Percentiles rank a stretch among this genome's conserved stretches.
Evolutionary conservation across 164 flowering plant genomes (phyloP).

Genomic region (Stephania yunnanensis): DNA sequence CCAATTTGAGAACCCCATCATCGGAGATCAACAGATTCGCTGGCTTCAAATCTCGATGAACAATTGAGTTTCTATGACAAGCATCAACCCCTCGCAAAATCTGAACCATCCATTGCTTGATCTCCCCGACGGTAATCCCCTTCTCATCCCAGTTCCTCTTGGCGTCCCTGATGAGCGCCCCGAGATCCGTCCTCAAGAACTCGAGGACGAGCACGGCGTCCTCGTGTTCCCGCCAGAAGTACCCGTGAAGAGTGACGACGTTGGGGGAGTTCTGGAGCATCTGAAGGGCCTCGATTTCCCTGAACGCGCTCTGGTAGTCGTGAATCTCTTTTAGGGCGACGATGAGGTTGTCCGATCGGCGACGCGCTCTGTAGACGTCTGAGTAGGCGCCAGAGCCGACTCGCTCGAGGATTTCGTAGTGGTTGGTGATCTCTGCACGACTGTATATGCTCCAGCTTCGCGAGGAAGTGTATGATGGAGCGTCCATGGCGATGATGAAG

Average conservation of each 20-base stretch:
- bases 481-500: conserved; percentile 3
- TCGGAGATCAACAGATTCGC: conserved; percentile 71
- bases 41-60: conserved; percentile 84
- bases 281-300: conserved; percentile 88
- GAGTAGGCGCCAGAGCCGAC: conserved; percentile 87
- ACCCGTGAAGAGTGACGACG: conserved; percentile 65
- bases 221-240: conserved; percentile 84
- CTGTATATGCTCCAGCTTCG: conserved; percentile 89
- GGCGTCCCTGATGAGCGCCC: conserved; percentile 52
- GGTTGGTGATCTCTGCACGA: conserved; percentile 58
- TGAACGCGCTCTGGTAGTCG: conserved; percentile 74
- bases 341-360: conserved; percentile 49
- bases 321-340: conserved; percentile 94
- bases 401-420: conserved; percentile 63
- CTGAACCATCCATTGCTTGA: conserved; percentile 87
- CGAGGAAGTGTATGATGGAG: conserved; percentile 19
- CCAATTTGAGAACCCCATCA: conserved; percentile 74
- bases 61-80: conserved; percentile 56
- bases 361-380: conserved; percentile 68
- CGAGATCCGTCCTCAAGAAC: conserved; percentile 61
- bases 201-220: conserved; percentile 87
- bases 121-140: conserved; percentile 50
- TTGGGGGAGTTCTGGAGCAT: conserved; percentile 53
- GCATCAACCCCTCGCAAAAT: conserved; percentile 64
- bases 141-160: conserved; percentile 34